A percentile compares a stretch with the other conserved stretches of the same genome.
Conservation (phyloP, 371 early-diverging fungal genomes). For the Mucor plumbeus region DNA sequence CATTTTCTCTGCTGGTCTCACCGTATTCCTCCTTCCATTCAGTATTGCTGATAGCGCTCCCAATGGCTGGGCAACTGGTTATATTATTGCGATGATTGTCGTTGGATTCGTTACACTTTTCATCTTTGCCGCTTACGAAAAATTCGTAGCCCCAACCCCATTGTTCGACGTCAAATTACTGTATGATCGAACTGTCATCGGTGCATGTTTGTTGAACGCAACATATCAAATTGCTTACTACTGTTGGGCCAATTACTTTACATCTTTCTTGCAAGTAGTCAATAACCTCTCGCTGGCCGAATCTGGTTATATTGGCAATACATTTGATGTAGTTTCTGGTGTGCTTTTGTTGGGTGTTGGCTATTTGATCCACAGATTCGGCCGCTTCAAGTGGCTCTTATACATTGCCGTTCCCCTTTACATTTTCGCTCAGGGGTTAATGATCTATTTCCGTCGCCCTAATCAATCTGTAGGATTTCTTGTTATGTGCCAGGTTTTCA, state of each 20-base stretch:
- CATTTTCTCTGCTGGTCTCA: constrained; percentile 22
- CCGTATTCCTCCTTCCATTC: constrained; percentile 23
- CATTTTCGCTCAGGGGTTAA: constrained; percentile 21
- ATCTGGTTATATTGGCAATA: constrained; percentile 22
- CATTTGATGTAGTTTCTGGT: constrained; percentile 22
- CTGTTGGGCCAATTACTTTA: constrained; percentile 22
- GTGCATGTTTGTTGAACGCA: constrained; percentile 15
- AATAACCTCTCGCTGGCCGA: constrained; percentile 18
- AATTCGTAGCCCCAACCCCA: constrained; percentile 9
- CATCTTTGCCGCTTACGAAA: constrained; percentile 18
- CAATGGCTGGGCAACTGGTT: constrained; percentile 19
- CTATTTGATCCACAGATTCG: constrained; percentile 15
- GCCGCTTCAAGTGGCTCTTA: constrained; percentile 26
- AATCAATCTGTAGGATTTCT: constrained; percentile 25
- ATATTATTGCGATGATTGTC: constrained; percentile 23
- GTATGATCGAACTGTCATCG: constrained; percentile 24
- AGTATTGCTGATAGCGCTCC: constrained; percentile 14
- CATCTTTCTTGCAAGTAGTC: constrained; percentile 25
- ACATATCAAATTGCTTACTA: constrained; percentile 22
- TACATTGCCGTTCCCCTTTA: constrained; percentile 23
- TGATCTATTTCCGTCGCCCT: constrained; percentile 31
- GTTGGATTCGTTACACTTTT: constrained; percentile 18
- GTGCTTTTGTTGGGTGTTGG: constrained; percentile 21
- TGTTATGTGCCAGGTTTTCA: constrained; percentile 29
- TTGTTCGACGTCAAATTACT: constrained; percentile 21